Base-by-base conservation (phyloP, 805 yeast species). In the Saccharomycopsis lassenensis region DNA sequence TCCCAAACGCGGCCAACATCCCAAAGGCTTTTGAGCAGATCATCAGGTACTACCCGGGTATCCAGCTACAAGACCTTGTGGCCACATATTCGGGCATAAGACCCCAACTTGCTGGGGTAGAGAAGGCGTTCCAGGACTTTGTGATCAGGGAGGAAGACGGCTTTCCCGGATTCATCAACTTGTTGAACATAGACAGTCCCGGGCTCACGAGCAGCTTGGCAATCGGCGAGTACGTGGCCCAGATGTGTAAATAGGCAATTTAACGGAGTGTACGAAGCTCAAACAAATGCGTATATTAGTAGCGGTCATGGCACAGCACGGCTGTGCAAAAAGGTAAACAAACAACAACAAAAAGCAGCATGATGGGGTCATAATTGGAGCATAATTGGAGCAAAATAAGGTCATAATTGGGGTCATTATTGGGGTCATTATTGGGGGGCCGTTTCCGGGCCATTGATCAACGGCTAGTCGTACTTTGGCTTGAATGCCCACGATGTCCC, bases 111-210 rank as follows among this genome's bases (percentile, higher is more conserved):
- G 48, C 59, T 1, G 69, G 71, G 0, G 63, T 67, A 3, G 66
- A 59, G 4, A 49, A 51, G 6, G 55, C 51, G 22, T 81, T 82
- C 55, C 73, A 74, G 29, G 95, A 87, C 51, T 86, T 85, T 52
- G 58, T 74, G 16, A 80, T 86, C 22, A 56, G 71, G 36, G 72
- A 79, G 48, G 91, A 82, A 46, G 68, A 64, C 1, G 86, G 77
- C 0, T 74, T 67, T 48, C 77, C 77, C 2, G 94, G 94, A 1
- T 86, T 84, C 49, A 68, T 85, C 20, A 86, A 83, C 46, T 59
- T 83, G 36, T 50, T 85, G 29, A 93, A 89, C 1, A 85, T 86
- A 10, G 96, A 86, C 52, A 79, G 91, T 49, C 96, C 96, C 0
- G 95, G 95, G 0, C 61, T 86, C 40, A 86, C 96, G 2, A 58